Evolutionary conservation across 129 eudicot genomes (phyloP).

Genomic region (Ambrosia artemisiifolia): DNA sequence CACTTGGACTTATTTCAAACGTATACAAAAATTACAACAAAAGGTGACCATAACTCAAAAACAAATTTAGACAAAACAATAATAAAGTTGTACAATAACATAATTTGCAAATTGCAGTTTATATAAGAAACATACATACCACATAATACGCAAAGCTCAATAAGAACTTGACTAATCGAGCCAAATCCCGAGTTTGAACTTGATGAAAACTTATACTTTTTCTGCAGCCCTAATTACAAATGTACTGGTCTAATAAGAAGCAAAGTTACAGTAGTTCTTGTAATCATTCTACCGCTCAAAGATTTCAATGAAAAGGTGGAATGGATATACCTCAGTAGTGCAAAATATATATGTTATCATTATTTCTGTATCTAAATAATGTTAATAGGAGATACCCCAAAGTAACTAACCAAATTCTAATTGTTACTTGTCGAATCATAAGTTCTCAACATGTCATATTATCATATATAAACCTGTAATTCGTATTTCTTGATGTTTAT

Average conservation of each 20-base stretch:
- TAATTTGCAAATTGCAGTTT: not conserved
- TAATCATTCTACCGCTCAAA: not conserved
- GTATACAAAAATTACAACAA: not conserved
- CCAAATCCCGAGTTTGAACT: not conserved
- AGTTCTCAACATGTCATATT: not conserved
- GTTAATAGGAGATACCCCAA: not conserved
- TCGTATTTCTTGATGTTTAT: not conserved
- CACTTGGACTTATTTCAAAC: not conserved
- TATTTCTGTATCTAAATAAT: not conserved
- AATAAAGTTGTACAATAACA: not conserved
- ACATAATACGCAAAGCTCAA: not conserved
- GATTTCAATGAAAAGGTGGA: not conserved
- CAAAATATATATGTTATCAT: not conserved
- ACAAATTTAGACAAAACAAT: not conserved
- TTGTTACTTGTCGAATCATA: not conserved
- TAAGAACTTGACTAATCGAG: not conserved
- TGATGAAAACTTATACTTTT: not conserved
- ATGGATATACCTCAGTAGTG: not conserved
- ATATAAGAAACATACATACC: not conserved
- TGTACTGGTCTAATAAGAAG: constrained; percentile 7
- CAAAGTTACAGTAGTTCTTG: not conserved
- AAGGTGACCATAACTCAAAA: not conserved
- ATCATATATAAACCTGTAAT: not conserved
- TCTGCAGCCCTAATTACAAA: not conserved
- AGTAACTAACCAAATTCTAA: not conserved